A percentile compares a stretch with the other conserved stretches of the same genome.
phyloP scores from a whole-genome alignment of 2,329 filamentous ascomycete genomes.

The Fusarium sp. region DNA sequence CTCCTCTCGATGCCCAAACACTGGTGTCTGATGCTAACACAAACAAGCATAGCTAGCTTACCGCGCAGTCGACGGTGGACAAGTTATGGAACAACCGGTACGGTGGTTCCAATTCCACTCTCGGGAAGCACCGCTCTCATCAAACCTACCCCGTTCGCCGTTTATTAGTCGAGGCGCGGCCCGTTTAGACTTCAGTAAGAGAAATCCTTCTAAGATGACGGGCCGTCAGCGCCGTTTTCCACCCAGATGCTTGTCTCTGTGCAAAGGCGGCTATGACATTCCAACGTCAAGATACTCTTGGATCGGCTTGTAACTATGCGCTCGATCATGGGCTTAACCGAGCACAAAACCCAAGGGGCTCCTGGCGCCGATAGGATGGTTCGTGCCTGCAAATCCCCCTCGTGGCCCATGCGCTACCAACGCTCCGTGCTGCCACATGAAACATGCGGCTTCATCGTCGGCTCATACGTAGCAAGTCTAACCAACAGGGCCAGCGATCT shows the following conservation, averaged over 20 bases:
- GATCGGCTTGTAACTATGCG: neutral
- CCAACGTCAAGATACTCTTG: neutral
- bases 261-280: neutral
- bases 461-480: conserved; percentile 16
- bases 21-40: conserved; percentile 25
- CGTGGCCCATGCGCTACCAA: conserved; percentile 31
- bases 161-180: conserved; percentile 36
- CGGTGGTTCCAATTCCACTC: conserved; percentile 10
- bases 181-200: conserved; percentile 32
- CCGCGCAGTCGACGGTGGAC: conserved; percentile 25
- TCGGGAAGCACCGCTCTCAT: conserved; percentile 25
- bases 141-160: conserved; percentile 30
- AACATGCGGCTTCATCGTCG: conserved; percentile 35
- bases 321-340: neutral
- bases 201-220: conserved; percentile 10
- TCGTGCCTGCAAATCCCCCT: conserved; percentile 39
- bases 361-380: conserved; percentile 40
- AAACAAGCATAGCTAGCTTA: conserved; percentile 17
- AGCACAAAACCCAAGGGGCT: conserved; percentile 20
- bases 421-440: conserved; percentile 37
- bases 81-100: conserved; percentile 2
- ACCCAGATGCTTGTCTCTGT: conserved; percentile 1
- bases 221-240: conserved; percentile 9
- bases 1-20: conserved; percentile 17
- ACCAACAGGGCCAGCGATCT: neutral